Base-by-base conservation (phyloP, 2,329 filamentous ascomycete species). In the Verruconis gallopava region DNA sequence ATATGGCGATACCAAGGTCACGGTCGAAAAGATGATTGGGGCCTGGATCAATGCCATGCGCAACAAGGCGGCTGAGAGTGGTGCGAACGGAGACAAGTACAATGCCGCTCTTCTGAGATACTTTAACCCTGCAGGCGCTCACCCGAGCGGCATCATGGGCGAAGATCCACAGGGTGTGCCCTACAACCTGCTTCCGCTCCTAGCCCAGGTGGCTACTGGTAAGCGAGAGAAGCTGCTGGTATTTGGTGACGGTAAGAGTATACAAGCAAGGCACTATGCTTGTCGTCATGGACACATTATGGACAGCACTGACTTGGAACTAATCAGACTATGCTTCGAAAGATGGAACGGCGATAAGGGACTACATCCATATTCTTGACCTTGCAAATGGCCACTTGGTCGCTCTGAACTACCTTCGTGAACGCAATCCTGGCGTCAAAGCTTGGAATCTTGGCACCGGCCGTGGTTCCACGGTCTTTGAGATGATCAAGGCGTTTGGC, bases 361-460 rank as follows among this genome's bases (percentile, higher is more conserved):
- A 98, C 67, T 98, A 98, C 72, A 95, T 98, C 63, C 88, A 95
- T 69, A 85, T 95, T 45, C 73, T 93, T 48, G 88, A 95, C 57
- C 77, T 95, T 18, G 84, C 88, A 36, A 75, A 75, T 48, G 88
- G 88, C 47, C 88, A 95, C 62, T 69, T 94, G 45, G 75, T 84
- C 46, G 91, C 93, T 17, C 79, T 98, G 52, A 86, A 91, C 67
- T 85, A 93, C 67, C 79, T 95, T 39, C 81, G 82, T 53, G 73
- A 82, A 50, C 68, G 89, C 51, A 75, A 85, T 54, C 89, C 91
- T 14, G 91, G 91, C 44, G 83, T 95, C 51, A 82, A 85, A 60
- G 88, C 86, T 44, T 98, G 89, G 89, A 98, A 98, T 66, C 63
- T 98, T 51, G 93, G 93, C 45, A 94, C 88, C 1, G 91, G 91